Conservation (phyloP, 2,329 filamentous ascomycete species). For the Verruconis gallopava region DNA sequence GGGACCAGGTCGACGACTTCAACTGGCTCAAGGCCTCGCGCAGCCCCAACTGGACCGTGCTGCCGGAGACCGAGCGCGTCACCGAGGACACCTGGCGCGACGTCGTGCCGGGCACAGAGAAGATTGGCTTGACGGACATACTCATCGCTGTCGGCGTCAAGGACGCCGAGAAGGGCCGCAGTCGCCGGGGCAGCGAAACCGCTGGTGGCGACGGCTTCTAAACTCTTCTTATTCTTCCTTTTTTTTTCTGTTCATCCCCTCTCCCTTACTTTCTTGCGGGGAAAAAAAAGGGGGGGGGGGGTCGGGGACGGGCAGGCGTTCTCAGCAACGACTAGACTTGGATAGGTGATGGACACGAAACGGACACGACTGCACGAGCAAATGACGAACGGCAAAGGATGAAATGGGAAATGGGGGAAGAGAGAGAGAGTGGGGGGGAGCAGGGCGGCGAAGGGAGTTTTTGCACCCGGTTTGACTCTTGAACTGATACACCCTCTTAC, state of each 20-base stretch:
- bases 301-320: background rate
- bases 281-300: background rate
- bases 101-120: background rate
- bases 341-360: background rate
- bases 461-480: no score
- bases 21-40: constrained; percentile 82
- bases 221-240: no score
- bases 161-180: constrained; percentile 1
- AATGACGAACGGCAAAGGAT: no score
- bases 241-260: no score
- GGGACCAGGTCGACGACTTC: constrained; percentile 91
- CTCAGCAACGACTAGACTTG: background rate
- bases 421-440: no score
- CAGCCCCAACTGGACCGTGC: constrained; percentile 91
- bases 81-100: background rate
- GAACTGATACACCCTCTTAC: no score
- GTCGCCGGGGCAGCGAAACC: background rate
- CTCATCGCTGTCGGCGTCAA: background rate
- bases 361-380: background rate
- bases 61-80: no score
- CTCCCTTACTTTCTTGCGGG: no score
- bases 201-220: no score
- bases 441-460: no score
- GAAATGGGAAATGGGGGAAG: no score
- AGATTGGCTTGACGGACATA: background rate